Evolutionary conservation across 805 yeast genomes (phyloP).

Genomic region (Saccharomycopsis microspora): DNA sequence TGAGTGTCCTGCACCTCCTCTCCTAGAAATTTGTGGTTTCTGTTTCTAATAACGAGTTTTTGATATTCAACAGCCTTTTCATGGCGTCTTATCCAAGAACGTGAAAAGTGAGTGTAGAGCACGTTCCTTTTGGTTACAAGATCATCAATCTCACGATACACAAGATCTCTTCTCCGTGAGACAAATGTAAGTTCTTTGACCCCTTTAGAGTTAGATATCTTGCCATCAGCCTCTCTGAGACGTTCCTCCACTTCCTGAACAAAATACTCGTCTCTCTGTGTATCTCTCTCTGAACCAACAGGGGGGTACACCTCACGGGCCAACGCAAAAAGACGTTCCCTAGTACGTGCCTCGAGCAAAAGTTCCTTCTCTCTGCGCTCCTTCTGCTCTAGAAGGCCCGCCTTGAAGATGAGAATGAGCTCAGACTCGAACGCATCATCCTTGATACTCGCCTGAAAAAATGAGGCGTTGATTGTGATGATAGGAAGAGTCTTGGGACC

Average conservation of each 20-base stretch:
- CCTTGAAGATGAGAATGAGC: slow-evolving; percentile 42
- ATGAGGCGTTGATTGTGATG: slow-evolving; percentile 29
- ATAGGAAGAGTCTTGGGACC: slow-evolving; percentile 27
- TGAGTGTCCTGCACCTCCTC: slow-evolving; percentile 2
- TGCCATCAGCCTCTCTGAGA: neutral
- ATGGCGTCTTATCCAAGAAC: slow-evolving; percentile 28
- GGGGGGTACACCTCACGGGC: no score
- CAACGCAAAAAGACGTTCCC: neutral
- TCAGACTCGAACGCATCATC: slow-evolving; percentile 59
- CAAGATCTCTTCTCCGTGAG: neutral
- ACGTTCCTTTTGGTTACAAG: slow-evolving; percentile 21
- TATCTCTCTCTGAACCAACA: no score
- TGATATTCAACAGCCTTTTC: slow-evolving; percentile 19
- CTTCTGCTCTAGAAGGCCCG: slow-evolving; percentile 48
- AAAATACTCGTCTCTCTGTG: no score
- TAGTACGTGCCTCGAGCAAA: slow-evolving; percentile 18
- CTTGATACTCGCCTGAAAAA: slow-evolving; percentile 38
- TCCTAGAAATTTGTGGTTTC: neutral
- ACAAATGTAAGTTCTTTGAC: neutral
- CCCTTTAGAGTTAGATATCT: neutral
- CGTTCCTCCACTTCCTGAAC: neutral
- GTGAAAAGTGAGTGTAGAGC: slow-evolving; percentile 26
- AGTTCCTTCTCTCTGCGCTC: slow-evolving; percentile 32
- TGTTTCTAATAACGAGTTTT: neutral
- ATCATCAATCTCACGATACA: slow-evolving; percentile 9